These are phyloP conservation scores for Medicago lupulina DNA, from an alignment of 306 rosid genomes.

Conservation along the genomic window DNA sequence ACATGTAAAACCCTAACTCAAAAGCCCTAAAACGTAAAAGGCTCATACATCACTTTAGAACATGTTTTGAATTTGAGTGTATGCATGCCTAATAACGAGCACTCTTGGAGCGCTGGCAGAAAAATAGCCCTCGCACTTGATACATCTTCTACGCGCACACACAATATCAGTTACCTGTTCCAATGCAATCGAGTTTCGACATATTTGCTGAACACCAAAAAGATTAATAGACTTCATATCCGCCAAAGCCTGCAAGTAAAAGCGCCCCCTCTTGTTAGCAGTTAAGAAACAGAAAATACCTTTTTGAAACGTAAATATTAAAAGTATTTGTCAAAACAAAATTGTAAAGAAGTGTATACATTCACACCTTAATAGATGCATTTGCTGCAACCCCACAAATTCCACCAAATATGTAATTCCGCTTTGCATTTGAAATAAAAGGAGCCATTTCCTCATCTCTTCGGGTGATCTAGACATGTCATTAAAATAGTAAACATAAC, in stretches of 20 bases:
- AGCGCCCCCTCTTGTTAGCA: constrained; percentile 45
- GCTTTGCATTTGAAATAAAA: constrained; percentile 76
- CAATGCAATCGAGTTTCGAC: constrained; percentile 92
- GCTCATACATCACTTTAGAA: background rate
- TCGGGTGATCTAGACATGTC: constrained; percentile 78
- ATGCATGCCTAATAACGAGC: background rate
- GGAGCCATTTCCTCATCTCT: constrained; percentile 98
- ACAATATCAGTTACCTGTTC: constrained; percentile 74
- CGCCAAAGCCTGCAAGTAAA: constrained; percentile 75
- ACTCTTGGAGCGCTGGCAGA: background rate
- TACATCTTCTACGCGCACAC: background rate
- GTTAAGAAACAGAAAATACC: constrained; percentile 37
- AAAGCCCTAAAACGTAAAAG: background rate
- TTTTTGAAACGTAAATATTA: constrained; percentile 27
- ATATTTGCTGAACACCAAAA: constrained; percentile 99
- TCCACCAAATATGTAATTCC: constrained; percentile 96
- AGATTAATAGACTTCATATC: constrained; percentile 91
- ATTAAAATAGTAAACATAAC: constrained; percentile 41
- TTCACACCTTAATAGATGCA: constrained; percentile 75
- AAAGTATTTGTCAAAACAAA: constrained; percentile 22
- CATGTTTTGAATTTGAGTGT: background rate
- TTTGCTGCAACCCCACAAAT: constrained; percentile 88
- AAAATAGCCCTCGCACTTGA: background rate
- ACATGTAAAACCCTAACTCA: background rate
- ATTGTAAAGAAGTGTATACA: constrained; percentile 2